Evolutionary conservation across 768 basidiomycete species (phyloP), one percentile per base, ranked within the genome.

Genomic region (Coprinopsis marcescibilis): DNA sequence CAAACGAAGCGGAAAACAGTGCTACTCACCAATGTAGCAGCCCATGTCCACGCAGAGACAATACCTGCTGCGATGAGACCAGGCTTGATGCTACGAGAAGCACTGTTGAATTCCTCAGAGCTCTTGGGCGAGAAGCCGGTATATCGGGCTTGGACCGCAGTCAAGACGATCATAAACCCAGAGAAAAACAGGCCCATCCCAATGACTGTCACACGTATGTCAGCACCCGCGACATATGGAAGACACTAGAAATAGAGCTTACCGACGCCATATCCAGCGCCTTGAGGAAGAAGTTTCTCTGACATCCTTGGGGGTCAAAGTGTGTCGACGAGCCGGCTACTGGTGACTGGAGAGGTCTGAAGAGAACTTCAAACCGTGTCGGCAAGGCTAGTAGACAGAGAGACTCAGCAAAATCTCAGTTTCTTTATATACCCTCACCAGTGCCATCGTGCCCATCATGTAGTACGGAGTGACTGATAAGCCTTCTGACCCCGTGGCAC

Each of bases 11-110:
- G 2, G 4, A 19, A 8, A 7, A 21, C 2, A n/a, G 27, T 21
- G 29, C 26, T 26, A 47, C 69, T 49, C 47, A 83, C 83, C 49
- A 88, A 63, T 0, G 85, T 89, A 15, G 85, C 87, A 2, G 85
- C 85, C 72, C 83, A 88, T n/a, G 89, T 92, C 90, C 91, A 94
- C 0, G 92, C 90, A 15, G 83, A 85, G 17, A 95, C 91, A 49
- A 96, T 94, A 1, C 93, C 93, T 23, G 89, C 81, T 0, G 92
- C 91, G 49, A 96, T 93, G 36, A 97, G 71, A 11, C 93, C 93
- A 6, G 94, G 90, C 54, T 93, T 93, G 45, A 95, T 77, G 46
- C 83, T 83, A 25, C 89, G 73, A 1, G 85, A 89, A 6, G 89
- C 88, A 52, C 80, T 85, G 44, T 80, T 84, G 55, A 90, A 90